A percentile compares a stretch with the other conserved stretches of the same genome.
Evolutionary conservation across 148 eudicot genomes (phyloP).

Genomic region (Mesembryanthemum crystallinum): DNA sequence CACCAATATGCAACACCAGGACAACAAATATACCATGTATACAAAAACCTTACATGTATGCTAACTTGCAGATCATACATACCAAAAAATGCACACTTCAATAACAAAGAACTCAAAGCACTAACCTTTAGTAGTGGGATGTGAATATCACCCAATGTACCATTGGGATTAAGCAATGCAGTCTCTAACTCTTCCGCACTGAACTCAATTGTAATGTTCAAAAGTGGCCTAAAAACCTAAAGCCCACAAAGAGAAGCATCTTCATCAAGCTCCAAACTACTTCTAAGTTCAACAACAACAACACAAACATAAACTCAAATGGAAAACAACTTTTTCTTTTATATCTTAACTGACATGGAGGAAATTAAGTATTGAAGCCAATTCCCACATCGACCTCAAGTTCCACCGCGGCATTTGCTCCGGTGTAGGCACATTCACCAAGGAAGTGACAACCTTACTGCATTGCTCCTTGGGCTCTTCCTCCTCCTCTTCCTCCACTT

Average conservation of each 20-base stretch:
- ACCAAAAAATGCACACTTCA: not conserved
- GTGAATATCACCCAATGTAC: slow-evolving; percentile 74
- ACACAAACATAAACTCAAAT: not conserved
- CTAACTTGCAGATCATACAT: slow-evolving; percentile 12
- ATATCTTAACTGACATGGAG: slow-evolving; percentile 55
- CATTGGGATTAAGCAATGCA: slow-evolving; percentile 75
- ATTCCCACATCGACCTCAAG: slow-evolving; percentile 85
- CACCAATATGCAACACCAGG: not conserved
- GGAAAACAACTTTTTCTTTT: slow-evolving; percentile 8
- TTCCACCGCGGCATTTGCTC: slow-evolving; percentile 77
- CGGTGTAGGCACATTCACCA: slow-evolving; percentile 54
- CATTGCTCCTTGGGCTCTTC: slow-evolving; percentile 43
- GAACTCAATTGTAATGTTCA: slow-evolving; percentile 79
- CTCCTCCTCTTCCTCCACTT: slow-evolving; percentile 37
- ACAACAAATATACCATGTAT: not conserved
- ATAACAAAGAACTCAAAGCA: slow-evolving; percentile 13
- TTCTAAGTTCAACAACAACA: slow-evolving; percentile 1
- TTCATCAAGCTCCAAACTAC: slow-evolving; percentile 24
- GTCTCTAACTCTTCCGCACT: slow-evolving; percentile 95
- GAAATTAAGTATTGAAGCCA: slow-evolving; percentile 87
- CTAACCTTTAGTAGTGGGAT: slow-evolving; percentile 93
- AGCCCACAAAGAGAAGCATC: slow-evolving; percentile 27
- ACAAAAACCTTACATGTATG: not conserved
- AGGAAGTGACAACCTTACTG: slow-evolving; percentile 58
- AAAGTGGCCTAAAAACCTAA: slow-evolving; percentile 79